Percentiles rank a stretch among this genome's conserved stretches.
These are phyloP conservation scores for Fagus sylvatica DNA, from an alignment of 306 rosid species.

Conservation along the genomic window DNA sequence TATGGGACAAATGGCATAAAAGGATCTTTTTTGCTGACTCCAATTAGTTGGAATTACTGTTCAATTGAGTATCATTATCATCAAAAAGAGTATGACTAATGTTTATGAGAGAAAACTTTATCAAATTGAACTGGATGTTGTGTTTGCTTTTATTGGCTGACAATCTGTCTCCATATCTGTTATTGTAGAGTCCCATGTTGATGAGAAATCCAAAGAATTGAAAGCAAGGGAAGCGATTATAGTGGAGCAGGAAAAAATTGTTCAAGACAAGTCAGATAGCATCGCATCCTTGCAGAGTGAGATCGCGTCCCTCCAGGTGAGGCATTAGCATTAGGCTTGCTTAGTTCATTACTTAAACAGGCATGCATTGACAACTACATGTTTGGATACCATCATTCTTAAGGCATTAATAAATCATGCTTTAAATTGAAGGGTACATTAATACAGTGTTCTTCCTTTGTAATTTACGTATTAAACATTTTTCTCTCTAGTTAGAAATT, in stretches of 20 bases:
- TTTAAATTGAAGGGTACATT: neutral
- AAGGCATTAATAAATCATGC: neutral
- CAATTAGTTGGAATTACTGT: neutral
- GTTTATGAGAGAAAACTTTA: neutral
- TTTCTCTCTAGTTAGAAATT: neutral
- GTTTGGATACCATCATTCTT: neutral
- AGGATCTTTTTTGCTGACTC: neutral
- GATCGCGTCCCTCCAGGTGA: slow-evolving; percentile 78
- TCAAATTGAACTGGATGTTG: neutral
- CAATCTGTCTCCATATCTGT: slow-evolving; percentile 7
- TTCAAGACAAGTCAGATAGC: slow-evolving; percentile 45
- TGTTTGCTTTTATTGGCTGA: slow-evolving; percentile 30
- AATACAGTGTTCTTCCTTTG: neutral
- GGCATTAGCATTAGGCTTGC: slow-evolving; percentile 10
- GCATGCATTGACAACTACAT: neutral
- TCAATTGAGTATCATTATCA: neutral
- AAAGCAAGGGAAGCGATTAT: slow-evolving; percentile 58
- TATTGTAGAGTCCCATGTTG: slow-evolving; percentile 59
- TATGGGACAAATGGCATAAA: neutral
- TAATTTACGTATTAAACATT: neutral
- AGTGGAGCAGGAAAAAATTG: slow-evolving; percentile 56
- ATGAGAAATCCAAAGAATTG: slow-evolving; percentile 53
- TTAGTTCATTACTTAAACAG: neutral
- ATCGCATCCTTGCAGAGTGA: slow-evolving; percentile 63
- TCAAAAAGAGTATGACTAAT: neutral